Evolutionary conservation across 768 basidiomycete genomes (phyloP), one percentile per base, ranked within the genome.

Genomic region (Daedaleopsis nitida): DNA sequence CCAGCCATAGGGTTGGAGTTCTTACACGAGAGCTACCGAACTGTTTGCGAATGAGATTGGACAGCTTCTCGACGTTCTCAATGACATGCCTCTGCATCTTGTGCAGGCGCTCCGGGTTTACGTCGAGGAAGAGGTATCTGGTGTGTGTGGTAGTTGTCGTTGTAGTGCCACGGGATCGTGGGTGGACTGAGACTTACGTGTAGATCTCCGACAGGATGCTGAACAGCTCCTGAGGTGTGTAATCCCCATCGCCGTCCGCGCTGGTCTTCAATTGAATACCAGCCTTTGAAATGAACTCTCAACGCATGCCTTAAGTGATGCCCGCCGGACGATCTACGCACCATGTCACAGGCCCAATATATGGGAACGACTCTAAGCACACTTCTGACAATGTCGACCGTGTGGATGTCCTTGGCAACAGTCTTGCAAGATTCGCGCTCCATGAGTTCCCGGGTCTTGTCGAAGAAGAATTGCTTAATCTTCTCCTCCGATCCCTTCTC

Each of bases 101-200:
- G 81, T 87, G 82, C 32, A 85, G 73, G 65, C 85, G 83, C 1
- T 83, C 77, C 1, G 82, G 68, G 54, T 89, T 88, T 21, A 85
- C 76, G 54, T 92, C 85, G 37, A 92, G 80, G 84, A 93, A 94
- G 60, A 94, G 75, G 70, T 83, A 92, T 44, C 91, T 92, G 11
- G 64, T 1, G 14, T n/a, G 21, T 27, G 19, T 12, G 35, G 17
- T 56, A n/a, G 58, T n/a, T 48, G n/a, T 50, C 34, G 5, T 21
- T 16, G n/a, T 19, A 16, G 13, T 49, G 21, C 17, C 49, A 53
- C 34, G 5, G 57, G 11, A 17, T 42, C 39, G 39, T 17, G 11
- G 3, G 4, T 21, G 12, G 11, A 34, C n/a, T 1, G 37, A 17
- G 6, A 74, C 86, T 65, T 60, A 91, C 86, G 83, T 74, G 72